A percentile compares a stretch with the other conserved stretches of the same genome.
phyloP scores from a whole-genome alignment of 106 monocot genomes.

The Xerophyta viscosa region DNA sequence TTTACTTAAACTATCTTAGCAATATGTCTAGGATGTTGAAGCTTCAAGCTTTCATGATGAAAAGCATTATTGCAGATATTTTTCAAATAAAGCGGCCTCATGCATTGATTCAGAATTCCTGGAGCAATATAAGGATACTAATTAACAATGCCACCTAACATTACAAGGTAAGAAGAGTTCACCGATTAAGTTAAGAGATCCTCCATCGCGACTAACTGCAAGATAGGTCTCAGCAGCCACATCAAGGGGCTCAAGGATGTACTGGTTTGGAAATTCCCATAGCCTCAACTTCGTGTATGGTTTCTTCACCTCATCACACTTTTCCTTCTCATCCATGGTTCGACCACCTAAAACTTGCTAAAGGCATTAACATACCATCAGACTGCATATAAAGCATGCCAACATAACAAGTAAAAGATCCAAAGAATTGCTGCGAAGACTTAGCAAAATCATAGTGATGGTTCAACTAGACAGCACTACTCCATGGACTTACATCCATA shows the following conservation, averaged over 20 bases:
- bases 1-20: no score
- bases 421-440: no score
- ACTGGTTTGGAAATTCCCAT: slow-evolving; percentile 79
- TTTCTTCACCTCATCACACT: slow-evolving; percentile 16
- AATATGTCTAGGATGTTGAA: no score
- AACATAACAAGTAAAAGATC: no score
- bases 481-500: no score
- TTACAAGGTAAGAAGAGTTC: slow-evolving; percentile 2
- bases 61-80: no score
- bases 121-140: not conserved
- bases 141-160: not conserved
- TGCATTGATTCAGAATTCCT: not conserved
- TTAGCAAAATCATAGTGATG: no score
- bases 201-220: slow-evolving; percentile 61
- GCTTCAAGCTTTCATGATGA: no score
- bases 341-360: not conserved
- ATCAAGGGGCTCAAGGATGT: slow-evolving; percentile 72
- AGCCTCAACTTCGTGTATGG: slow-evolving; percentile 52
- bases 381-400: no score
- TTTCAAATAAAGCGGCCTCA: no score
- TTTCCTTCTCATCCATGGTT: slow-evolving; percentile 21
- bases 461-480: no score
- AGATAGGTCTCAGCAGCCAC: slow-evolving; percentile 41
- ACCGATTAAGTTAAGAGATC: slow-evolving; percentile 63
- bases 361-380: not conserved